These are phyloP conservation scores for Ascochyta rabiei DNA, from an alignment of 2,329 filamentous ascomycete genomes.

Conservation along the genomic window DNA sequence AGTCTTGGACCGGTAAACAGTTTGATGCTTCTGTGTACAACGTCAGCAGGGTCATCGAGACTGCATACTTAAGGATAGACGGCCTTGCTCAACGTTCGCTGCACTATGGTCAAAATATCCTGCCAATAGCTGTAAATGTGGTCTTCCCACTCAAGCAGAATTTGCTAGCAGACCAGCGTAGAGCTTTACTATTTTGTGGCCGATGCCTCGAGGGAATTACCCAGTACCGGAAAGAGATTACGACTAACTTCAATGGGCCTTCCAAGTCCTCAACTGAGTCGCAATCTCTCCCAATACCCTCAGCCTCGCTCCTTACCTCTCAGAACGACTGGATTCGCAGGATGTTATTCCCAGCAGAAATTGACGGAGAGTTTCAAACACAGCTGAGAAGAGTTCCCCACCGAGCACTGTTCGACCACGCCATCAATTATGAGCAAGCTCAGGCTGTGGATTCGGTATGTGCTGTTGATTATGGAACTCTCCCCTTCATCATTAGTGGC, in stretches of 20 bases:
- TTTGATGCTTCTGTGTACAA: conserved; percentile 30
- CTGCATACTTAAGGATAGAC: conserved; percentile 29
- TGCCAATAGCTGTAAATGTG: conserved; percentile 31
- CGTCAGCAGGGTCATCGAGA: conserved; percentile 32
- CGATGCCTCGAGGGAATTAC: neutral
- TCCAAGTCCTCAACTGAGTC: neutral
- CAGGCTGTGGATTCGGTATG: conserved; percentile 53
- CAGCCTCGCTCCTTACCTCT: no score
- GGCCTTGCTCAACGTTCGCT: conserved; percentile 8
- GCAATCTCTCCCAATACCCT: no score
- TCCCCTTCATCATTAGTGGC: conserved; percentile 57
- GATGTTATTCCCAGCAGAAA: conserved; percentile 53
- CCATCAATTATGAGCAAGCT: conserved; percentile 57
- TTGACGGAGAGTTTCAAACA: conserved; percentile 48
- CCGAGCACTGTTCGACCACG: conserved; percentile 47
- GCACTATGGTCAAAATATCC: neutral
- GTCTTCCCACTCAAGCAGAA: conserved; percentile 28
- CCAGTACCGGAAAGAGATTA: neutral
- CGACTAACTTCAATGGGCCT: neutral
- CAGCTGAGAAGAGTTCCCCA: conserved; percentile 44
- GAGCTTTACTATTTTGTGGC: neutral
- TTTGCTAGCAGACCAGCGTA: neutral
- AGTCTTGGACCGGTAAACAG: conserved; percentile 28
- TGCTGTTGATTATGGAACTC: conserved; percentile 49
- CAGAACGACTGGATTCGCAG: conserved; percentile 40